Base-by-base conservation (phyloP, 352 stramenopile genomes). In the Globisporangium spinosum region DNA sequence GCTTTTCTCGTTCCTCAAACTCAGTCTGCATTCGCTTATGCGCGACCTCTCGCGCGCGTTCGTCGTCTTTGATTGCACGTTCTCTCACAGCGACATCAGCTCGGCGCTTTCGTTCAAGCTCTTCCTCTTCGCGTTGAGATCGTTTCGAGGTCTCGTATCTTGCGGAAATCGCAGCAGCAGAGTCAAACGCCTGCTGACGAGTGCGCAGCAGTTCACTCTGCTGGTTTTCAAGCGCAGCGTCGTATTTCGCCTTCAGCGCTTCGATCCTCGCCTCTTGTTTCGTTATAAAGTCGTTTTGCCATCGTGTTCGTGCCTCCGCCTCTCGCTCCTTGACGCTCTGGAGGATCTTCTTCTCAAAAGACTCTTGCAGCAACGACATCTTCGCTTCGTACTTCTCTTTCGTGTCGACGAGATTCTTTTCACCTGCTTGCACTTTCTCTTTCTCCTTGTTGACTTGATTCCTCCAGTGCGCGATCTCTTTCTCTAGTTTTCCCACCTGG, bases 211-310 rank as follows among this genome's bases (percentile, higher is more conserved):
- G 65, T 45, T 93, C 85, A 13, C 65, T 15, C 51, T 87, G 82
- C 47, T 93, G 85, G 0, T 70, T 77, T 60, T 89, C 81, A 3
- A 93, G 68, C 25, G 79, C 81, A 25, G 70, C 72, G 54, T 93
- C 85, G 56, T 91, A 93, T 61, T 93, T 93, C 10, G 69, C 71
- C 38, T 91, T 93, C 0, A 93, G 61, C 12, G 81, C 68, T 29
- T 93, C 79, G 13, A 93, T 85, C 1, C 80, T 67, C 1, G 82
- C 81, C n/a, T 93, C 85, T 73, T 93, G 85, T 49, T 87, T 85
- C 1, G 78, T 72, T 3, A 80, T 74, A 62, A 91, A 89, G 2
- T 91, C 81, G 29, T 89, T 90, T 38, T 93, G 79, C 85, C 85
- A 93, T 2, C 78, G 72, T 2, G 75, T 85, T 17, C 73, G 79